These are phyloP conservation scores for Fraxinus paxiana DNA, from an alignment of 305 asterid species.

Conservation along the genomic window DNA sequence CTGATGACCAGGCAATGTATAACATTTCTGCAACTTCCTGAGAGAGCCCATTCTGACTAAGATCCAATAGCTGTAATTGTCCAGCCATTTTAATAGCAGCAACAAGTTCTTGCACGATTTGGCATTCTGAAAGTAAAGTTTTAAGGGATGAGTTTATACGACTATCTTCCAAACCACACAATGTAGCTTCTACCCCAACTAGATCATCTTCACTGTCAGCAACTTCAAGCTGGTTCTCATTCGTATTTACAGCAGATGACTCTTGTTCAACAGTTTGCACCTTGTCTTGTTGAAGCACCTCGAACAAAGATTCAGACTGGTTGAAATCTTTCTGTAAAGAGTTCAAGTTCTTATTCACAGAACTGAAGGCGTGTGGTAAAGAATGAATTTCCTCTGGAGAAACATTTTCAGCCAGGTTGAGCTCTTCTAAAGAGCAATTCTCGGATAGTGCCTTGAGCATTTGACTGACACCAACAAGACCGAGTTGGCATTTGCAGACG, in stretches of 20 bases:
- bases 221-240: constrained; percentile 48
- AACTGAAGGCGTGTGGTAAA: constrained; percentile 18
- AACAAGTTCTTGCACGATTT: constrained; percentile 41
- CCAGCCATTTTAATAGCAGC: constrained; percentile 41
- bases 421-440: constrained; percentile 63
- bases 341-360: constrained; percentile 23
- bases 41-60: constrained; percentile 59
- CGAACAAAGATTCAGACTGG: neutral
- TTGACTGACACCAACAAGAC: constrained; percentile 48
- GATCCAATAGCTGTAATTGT: constrained; percentile 50
- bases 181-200: constrained; percentile 25
- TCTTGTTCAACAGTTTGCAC: constrained; percentile 26
- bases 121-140: constrained; percentile 23
- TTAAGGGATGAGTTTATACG: constrained; percentile 16
- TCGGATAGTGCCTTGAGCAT: constrained; percentile 55
- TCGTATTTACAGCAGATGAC: constrained; percentile 17
- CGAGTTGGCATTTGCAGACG: constrained; percentile 63
- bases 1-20: constrained; percentile 56
- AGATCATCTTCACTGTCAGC: constrained; percentile 78
- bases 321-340: constrained; percentile 19
- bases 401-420: constrained; percentile 72
- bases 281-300: constrained; percentile 19
- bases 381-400: constrained; percentile 34
- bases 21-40: constrained; percentile 34
- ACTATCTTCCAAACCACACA: constrained; percentile 24